These are phyloP conservation scores for Phyllosticta ampelicida DNA, from an alignment of 2,329 filamentous ascomycete species.

Conservation along the genomic window DNA sequence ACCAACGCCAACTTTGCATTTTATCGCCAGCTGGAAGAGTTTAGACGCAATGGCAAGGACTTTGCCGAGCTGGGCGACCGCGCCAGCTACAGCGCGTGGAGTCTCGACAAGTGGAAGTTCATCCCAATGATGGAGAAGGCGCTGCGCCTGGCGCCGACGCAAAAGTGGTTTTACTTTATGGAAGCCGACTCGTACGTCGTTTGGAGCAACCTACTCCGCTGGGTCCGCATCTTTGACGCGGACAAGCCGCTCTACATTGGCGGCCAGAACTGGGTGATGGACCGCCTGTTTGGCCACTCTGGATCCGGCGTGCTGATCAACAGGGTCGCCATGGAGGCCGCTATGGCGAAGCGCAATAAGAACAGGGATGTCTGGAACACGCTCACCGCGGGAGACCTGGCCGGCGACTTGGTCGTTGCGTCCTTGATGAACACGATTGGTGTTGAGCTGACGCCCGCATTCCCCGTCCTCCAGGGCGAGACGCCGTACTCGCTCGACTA, in stretches of 20 bases:
- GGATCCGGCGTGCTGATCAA: conserved; percentile 5
- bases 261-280: conserved; percentile 7
- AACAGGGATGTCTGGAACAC: conserved; percentile 5
- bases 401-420: conserved; percentile 5
- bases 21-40: conserved; percentile 39
- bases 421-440: conserved; percentile 1
- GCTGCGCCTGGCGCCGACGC: conserved; percentile 16
- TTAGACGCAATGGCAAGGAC: conserved; percentile 35
- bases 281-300: conserved; percentile 1
- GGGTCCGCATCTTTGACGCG: not conserved
- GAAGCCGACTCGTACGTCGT: conserved; percentile 7
- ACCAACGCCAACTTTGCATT: conserved; percentile 42
- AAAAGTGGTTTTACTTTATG: conserved; percentile 11
- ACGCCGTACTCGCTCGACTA: conserved; percentile 20
- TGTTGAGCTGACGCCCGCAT: conserved; percentile 8
- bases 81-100: conserved; percentile 11
- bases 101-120: conserved; percentile 49
- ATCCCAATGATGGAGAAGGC: conserved; percentile 45
- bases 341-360: conserved; percentile 2
- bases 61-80: conserved; percentile 17
- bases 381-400: conserved; percentile 1
- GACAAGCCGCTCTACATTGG: conserved; percentile 8
- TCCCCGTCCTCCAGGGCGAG: conserved; percentile 20
- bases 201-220: conserved; percentile 7
- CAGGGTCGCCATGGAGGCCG: not conserved